Evolutionary conservation across 2,329 filamentous ascomycete species (phyloP), one percentile per base, ranked within the genome.

Genomic region (Aspergillus clavatus): DNA sequence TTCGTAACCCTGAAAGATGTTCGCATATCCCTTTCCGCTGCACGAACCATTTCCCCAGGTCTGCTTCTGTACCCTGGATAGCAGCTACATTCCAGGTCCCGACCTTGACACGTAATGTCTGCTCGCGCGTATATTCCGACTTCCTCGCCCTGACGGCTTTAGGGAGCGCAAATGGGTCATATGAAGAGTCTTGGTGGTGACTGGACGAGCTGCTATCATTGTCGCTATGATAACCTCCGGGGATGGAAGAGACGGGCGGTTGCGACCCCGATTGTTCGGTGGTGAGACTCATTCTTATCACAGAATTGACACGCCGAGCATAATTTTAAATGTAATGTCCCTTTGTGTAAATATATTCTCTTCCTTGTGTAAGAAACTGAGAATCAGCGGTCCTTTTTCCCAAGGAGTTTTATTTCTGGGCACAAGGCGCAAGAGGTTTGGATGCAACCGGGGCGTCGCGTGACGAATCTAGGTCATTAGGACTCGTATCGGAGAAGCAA

Each of bases 41-140:
- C 6, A 94, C 78, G 63, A 98, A 96, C 93, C 93, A 98, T 24
- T 80, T 81, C 6, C 82, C 86, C 4, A 98, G 72, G 62, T 97
- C 93, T 55, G 88, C 87, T 66, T 95, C 89, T 0, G 89, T 89
- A 19, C 87, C 89, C 10, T 87, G 82, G 53, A 86, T 83, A 1
- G 85, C 83, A 3, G 89, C 93, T 12, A 95, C 88, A 68, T 98
- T 98, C 93, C 93, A 98, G 0, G 87, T 86, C 33, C 91, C 93
- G 41, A 98, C 78, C 69, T 96, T 96, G 67, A 98, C 80, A 53
- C 83, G 84, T 56, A 95, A 81, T 40, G 79, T 79, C 63, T 83
- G 83, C 35, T 83, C 80, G 28, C 83, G 80, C 21, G 86, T 84
- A 65, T 90, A 98, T 65, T 97, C 90, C 39, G 79, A 72, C 58